Conservation (phyloP, 306 rosid species). For the Oemleria cerasiformis region DNA sequence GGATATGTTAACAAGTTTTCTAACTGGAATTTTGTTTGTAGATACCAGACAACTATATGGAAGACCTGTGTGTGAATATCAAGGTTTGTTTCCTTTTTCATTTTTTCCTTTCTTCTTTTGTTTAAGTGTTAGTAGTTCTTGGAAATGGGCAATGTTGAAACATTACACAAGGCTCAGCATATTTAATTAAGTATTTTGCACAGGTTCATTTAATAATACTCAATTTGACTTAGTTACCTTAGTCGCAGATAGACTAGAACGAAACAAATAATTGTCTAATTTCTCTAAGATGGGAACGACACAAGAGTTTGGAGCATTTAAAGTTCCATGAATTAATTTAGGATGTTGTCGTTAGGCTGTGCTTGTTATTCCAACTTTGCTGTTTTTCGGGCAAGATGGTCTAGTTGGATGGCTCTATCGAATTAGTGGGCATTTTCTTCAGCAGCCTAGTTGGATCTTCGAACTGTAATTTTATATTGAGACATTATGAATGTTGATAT, state of each 20-base stretch:
- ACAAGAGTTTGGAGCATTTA: not conserved
- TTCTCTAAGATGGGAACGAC: not conserved
- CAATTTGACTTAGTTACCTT: no score
- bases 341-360: not conserved
- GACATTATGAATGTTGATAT: not conserved
- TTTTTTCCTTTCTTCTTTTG: not conserved
- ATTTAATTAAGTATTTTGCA: no score
- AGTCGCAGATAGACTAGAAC: no score
- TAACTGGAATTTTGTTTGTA: slow-evolving; percentile 35
- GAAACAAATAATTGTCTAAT: no score
- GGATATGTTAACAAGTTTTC: slow-evolving; percentile 8
- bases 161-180: no score
- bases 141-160: no score
- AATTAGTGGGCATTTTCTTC: not conserved
- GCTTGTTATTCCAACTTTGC: not conserved
- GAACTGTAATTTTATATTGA: not conserved
- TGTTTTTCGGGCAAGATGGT: not conserved
- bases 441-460: not conserved
- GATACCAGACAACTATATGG: slow-evolving; percentile 55
- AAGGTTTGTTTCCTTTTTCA: slow-evolving; percentile 46
- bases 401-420: not conserved
- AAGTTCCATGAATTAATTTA: not conserved
- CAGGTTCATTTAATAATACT: no score
- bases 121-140: not conserved
- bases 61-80: slow-evolving; percentile 62